These are phyloP conservation scores for Citrullus mucosospermus DNA, from an alignment of 306 rosid genomes.

Conservation along the genomic window DNA sequence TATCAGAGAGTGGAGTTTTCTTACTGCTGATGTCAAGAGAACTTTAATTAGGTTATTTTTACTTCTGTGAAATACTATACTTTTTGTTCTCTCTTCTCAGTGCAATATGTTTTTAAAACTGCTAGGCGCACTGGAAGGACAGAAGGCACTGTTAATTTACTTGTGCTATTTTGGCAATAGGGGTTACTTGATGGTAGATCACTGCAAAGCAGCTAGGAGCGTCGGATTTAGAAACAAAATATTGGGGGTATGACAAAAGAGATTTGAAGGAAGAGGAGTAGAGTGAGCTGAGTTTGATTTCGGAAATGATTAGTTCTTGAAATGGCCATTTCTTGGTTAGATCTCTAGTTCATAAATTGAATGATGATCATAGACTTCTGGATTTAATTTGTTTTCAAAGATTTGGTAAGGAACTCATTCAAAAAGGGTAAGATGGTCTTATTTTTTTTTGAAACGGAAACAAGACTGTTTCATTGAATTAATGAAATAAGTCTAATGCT, in stretches of 20 bases:
- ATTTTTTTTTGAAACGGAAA: no score
- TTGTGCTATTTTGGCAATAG: not conserved
- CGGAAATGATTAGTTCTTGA: not conserved
- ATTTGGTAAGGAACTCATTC: not conserved
- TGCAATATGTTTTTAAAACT: not conserved
- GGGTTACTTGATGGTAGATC: not conserved
- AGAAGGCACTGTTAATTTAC: not conserved
- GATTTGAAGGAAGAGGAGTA: not conserved
- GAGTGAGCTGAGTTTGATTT: not conserved
- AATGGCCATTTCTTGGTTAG: not conserved
- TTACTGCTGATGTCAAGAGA: constrained; percentile 56
- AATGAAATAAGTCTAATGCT: no score
- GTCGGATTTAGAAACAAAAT: not conserved
- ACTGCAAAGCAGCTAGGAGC: not conserved
- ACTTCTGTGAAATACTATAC: not conserved
- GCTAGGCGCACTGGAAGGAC: not conserved
- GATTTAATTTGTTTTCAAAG: not conserved
- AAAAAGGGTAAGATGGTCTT: not conserved
- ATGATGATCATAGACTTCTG: not conserved
- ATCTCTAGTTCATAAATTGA: not conserved
- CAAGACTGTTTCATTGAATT: no score
- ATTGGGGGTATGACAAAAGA: not conserved
- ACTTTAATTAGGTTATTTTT: constrained; percentile 58
- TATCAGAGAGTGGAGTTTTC: constrained; percentile 83
- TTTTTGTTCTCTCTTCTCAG: not conserved